Conservation (phyloP, 2,329 filamentous ascomycete genomes). For the Pseudopyrenochaeta lycopersici region DNA sequence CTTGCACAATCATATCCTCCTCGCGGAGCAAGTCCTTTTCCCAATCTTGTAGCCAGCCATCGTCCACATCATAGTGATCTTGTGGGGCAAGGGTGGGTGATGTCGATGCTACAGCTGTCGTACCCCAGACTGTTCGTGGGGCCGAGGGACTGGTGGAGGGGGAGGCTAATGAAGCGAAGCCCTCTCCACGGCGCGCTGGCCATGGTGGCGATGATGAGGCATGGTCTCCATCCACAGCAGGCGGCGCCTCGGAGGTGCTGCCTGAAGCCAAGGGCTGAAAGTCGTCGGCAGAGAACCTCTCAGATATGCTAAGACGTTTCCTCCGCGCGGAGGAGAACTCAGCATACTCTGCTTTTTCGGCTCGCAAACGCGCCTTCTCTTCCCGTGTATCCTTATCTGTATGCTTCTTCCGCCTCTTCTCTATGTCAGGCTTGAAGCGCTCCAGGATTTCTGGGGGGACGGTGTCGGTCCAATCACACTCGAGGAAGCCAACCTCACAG, state of each 20-base stretch:
- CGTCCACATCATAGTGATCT: conserved; percentile 61
- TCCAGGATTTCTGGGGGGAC: conserved; percentile 79
- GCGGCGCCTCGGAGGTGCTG: conserved; percentile 34
- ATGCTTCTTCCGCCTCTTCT: conserved; percentile 77
- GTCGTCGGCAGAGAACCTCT: conserved; percentile 61
- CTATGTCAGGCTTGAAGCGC: conserved; percentile 78
- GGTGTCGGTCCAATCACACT: conserved; percentile 95
- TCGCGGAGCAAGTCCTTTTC: conserved; percentile 78
- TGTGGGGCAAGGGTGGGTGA: conserved; percentile 64
- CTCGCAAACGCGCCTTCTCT: conserved; percentile 83
- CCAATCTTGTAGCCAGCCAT: conserved; percentile 88
- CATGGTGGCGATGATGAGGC: conserved; percentile 59
- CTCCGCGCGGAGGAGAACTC: conserved; percentile 72
- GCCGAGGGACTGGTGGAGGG: conserved; percentile 83
- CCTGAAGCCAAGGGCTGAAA: conserved; percentile 51
- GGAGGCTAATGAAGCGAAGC: conserved; percentile 74
- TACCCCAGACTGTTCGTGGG: conserved; percentile 91
- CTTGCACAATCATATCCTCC: conserved; percentile 59
- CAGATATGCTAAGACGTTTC: conserved; percentile 64
- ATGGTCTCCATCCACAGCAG: conserved; percentile 41
- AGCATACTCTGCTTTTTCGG: conserved; percentile 80
- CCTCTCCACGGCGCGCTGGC: conserved; percentile 62
- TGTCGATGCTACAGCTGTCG: conserved; percentile 67
- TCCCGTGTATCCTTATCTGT: conserved; percentile 85
- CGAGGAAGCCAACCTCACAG: conserved; percentile 89